phyloP scores from a whole-genome alignment of 1,284 basidiomycete species.

The Apiotrichum mycotoxinovorans region DNA sequence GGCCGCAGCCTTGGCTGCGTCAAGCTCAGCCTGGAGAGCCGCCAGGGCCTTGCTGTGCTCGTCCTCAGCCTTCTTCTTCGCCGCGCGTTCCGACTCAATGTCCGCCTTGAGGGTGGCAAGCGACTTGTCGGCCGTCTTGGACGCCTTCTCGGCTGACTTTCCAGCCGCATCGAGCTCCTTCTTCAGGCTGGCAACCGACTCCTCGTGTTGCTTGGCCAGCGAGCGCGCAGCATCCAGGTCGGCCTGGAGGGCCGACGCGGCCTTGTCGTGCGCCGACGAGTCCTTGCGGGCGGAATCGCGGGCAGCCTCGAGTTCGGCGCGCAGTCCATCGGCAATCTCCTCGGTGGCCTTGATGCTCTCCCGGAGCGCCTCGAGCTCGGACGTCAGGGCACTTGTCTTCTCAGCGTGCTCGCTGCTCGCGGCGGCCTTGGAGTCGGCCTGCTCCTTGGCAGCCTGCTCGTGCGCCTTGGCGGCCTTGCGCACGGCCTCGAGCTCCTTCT shows the following conservation, averaged over 20 bases:
- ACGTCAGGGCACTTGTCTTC: neutral
- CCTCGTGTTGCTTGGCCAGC: conserved; percentile 9
- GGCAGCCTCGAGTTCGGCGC: conserved; percentile 1
- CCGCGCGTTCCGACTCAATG: neutral
- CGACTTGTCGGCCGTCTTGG: neutral
- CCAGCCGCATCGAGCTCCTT: conserved; percentile 8
- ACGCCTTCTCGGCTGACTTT: neutral
- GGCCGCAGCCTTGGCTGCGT: neutral
- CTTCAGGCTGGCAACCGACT: neutral
- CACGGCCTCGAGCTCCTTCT: conserved; percentile 5
- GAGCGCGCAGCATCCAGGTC: conserved; percentile 2
- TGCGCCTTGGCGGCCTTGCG: conserved; percentile 3
- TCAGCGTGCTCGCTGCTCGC: neutral
- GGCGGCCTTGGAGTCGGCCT: neutral
- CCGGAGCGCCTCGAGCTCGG: conserved; percentile 6
- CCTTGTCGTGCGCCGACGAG: conserved; percentile 6
- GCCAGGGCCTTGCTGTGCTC: neutral
- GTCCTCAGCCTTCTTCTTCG: neutral
- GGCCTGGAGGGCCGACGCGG: neutral
- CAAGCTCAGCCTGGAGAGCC: neutral
- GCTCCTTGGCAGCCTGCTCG: conserved; percentile 6
- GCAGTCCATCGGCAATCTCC: conserved; percentile 8
- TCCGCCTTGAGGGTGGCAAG: neutral
- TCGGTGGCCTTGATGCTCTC: conserved; percentile 3
- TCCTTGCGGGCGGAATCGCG: conserved; percentile 6